These are phyloP conservation scores for Globisporangium acanthophoron DNA, from an alignment of 352 stramenopile genomes.

Conservation along the genomic window DNA sequence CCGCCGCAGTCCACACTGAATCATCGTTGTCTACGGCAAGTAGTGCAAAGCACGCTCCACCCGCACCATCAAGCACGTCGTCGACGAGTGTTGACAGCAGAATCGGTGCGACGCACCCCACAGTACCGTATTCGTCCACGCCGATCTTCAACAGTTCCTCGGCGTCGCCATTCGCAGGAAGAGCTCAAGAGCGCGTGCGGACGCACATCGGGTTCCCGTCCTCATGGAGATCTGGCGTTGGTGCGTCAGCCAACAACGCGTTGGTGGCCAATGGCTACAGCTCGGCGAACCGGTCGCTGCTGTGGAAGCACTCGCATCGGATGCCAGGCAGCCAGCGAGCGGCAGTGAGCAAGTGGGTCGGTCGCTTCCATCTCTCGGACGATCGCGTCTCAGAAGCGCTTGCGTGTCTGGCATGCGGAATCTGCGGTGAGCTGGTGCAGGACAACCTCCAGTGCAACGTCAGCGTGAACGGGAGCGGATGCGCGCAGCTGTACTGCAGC, in stretches of 20 bases:
- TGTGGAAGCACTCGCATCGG: slow-evolving; percentile 37
- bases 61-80: not conserved
- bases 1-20: not conserved
- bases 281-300: slow-evolving; percentile 12
- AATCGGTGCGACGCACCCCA: slow-evolving; percentile 1
- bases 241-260: not conserved
- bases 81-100: not conserved
- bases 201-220: slow-evolving; percentile 8
- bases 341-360: slow-evolving; percentile 31
- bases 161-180: not conserved
- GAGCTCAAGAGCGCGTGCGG: slow-evolving; percentile 9
- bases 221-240: slow-evolving; percentile 7
- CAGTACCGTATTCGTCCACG: slow-evolving; percentile 6
- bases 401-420: slow-evolving; percentile 51
- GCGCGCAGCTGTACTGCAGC: slow-evolving; percentile 67
- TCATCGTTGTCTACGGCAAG: not conserved
- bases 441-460: slow-evolving; percentile 67
- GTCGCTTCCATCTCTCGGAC: slow-evolving; percentile 31
- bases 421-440: slow-evolving; percentile 67
- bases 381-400: slow-evolving; percentile 43
- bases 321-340: slow-evolving; percentile 18
- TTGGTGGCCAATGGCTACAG: not conserved
- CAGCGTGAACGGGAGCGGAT: slow-evolving; percentile 21
- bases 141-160: slow-evolving; percentile 7
- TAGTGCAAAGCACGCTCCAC: not conserved